Base-by-base conservation (phyloP, 345 rosid species). In the Eucalyptus erythrocorys region DNA sequence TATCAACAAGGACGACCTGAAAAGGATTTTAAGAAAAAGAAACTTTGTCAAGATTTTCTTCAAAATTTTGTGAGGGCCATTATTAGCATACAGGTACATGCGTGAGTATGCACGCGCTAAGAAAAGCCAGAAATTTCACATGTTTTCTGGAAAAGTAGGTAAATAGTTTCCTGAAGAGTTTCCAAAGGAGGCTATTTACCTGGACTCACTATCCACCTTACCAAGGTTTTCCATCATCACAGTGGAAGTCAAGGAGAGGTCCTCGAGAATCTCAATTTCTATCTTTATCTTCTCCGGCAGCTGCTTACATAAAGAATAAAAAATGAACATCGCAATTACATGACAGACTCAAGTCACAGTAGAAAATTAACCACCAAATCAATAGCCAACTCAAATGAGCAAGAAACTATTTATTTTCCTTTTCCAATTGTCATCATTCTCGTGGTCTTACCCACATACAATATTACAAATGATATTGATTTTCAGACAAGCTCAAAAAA, bases 211-310 rank as follows among this genome's bases (percentile, higher is more conserved):
- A 87, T 95, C 93, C 3, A 51, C 16, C 8, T 94, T 94, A 21
- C 96, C 93, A 43, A 94, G 94, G 92, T 91, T 95, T 85, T 94
- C 94, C 95, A 94, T 88, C 97, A 93, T 94, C 93, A 88, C 92
- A 57, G 90, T 88, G 87, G 95, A 97, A 48, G 94, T 94, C 40
- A 93, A 90, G 87, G 34, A 89, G 76, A 95, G 93, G 87, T 91
- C 94, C 91, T 93, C 92, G 5, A 97, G 96, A 86, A 95, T 91
- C 91, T 95, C 95, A 12, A 92, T 89, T 88, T 96, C 97, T 85
- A 87, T 89, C 90, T 94, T 95, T 92, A 96, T 61, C 91, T 92
- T 92, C 40, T 93, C 86, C 91, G 71, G 92, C 79, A 90, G 89
- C 99, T 96, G 90, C n/a, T 89, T 59, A 84, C 53, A 55, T 76